phyloP scores from a whole-genome alignment of 139 green algal genomes.

The Eudorina sp. region DNA sequence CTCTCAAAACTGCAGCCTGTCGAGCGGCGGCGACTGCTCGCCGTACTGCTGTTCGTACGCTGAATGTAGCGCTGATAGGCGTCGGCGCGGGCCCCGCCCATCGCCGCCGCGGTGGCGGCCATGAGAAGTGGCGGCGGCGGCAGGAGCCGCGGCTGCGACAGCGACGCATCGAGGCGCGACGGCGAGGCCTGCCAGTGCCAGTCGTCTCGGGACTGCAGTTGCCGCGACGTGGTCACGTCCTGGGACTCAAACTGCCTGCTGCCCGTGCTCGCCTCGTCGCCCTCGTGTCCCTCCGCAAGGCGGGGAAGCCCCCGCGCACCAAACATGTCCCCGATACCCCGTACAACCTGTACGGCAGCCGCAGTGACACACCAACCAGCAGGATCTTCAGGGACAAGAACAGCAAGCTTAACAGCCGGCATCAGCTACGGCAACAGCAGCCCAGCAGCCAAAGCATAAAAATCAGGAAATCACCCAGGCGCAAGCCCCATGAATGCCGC shows the following conservation, averaged over 20 bases:
- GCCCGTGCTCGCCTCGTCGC: not conserved
- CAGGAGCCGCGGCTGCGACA: not conserved
- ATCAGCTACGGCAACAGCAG: too few species aligned
- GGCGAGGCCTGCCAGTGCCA: not conserved
- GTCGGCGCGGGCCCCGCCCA: not conserved
- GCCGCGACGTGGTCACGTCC: not conserved
- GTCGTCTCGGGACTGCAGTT: not conserved
- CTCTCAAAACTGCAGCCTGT: slow-evolving; percentile 6
- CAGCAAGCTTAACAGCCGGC: not conserved
- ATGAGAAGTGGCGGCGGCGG: not conserved
- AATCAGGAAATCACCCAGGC: too few species aligned
- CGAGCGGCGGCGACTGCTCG: not conserved
- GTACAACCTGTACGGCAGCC: not conserved
- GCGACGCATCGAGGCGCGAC: not conserved
- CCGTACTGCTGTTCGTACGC: not conserved
- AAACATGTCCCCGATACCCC: not conserved
- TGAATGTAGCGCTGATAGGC: not conserved
- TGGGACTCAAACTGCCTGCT: not conserved
- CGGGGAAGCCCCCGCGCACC: not conserved
- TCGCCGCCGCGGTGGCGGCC: not conserved
- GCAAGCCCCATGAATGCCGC: too few species aligned
- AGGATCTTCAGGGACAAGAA: not conserved
- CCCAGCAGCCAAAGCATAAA: too few species aligned
- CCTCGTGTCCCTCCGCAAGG: not conserved
- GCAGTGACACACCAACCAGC: too few species aligned